Evolutionary conservation across 352 stramenopile species (phyloP), one percentile per base, ranked within the genome.

Genomic region (Phytophthora europaea): DNA sequence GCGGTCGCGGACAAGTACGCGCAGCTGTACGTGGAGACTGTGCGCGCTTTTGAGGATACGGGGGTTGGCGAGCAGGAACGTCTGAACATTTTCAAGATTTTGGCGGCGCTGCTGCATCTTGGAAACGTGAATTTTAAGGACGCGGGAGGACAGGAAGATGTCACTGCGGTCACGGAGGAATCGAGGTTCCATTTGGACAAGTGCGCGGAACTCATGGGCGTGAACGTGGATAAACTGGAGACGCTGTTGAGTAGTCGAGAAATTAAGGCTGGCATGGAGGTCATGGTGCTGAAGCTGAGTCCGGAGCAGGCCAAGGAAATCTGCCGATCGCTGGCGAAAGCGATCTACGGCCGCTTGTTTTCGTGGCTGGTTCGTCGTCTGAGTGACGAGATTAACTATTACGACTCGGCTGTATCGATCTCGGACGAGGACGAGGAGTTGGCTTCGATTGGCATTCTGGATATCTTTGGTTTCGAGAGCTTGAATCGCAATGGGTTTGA

Each of bases 321-420:
- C 8, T 91, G 92, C 33, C 91, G 98, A 64, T 98, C 97, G 0
- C 82, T 99, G 1, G 95, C 97, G 13, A 99, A 99, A 74, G 91
- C 96, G 12, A 96, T 99, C 10, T 99, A 99, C 72, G 94, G 92
- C 7, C 89, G 93, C 2, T 80, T 99, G 2, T 99, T 99, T 80
- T 90, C 93, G 33, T 99, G 94, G 84, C 91, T 99, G 51, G 97
- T 99, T 5, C 75, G 81, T 8, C 86, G 90, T 28, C 67, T 97
- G 26, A 95, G 86, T 61, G 87, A 94, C 48, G 84, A 86, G n/a
- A 95, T 94, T 56, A 94, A 94, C 58, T 93, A 87, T 58, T 82
- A 72, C 33, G 79, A 92, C 22, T 83, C 71, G n/a, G 36, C 75
- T 3, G 57, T 63, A 23, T 85, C 75, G 1, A 76, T 87, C 9